Evolutionary conservation across 257 asterid species (phyloP).

Genomic region (Salvia splendens): DNA sequence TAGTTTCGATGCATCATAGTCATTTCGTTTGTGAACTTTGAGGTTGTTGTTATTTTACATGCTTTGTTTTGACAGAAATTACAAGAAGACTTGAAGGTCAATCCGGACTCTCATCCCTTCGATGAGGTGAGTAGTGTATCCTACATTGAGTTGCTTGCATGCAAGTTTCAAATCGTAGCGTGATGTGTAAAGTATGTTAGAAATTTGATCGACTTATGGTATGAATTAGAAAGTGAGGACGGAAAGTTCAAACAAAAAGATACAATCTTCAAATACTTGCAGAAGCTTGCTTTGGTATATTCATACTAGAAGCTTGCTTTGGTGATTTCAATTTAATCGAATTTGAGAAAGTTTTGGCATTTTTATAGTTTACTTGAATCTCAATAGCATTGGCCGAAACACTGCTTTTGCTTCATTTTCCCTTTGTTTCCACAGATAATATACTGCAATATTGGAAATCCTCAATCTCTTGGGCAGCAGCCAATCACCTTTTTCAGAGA

Average conservation of each 20-base stretch:
- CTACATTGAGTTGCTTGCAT: neutral
- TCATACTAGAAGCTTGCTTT: constrained; percentile 6
- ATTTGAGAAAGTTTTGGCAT: neutral
- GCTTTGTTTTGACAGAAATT: constrained; percentile 37
- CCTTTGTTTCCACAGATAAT: constrained; percentile 56
- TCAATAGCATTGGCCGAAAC: neutral
- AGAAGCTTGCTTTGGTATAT: neutral
- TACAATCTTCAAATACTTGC: neutral
- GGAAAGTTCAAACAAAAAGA: neutral
- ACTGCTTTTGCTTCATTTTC: constrained; percentile 15
- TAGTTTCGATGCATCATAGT: neutral
- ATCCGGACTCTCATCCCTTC: constrained; percentile 45
- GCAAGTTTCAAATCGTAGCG: neutral
- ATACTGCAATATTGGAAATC: constrained; percentile 94
- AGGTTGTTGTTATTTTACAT: neutral
- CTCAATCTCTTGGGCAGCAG: constrained; percentile 93
- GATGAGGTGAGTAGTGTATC: constrained; percentile 40
- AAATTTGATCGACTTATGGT: neutral
- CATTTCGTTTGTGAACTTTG: neutral
- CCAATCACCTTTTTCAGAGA: constrained; percentile 96
- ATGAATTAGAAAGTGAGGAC: neutral
- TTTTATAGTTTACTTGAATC: neutral
- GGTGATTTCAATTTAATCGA: neutral
- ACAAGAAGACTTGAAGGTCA: constrained; percentile 43
- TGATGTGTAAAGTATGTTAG: constrained; percentile 12